A percentile compares a stretch with the other conserved stretches of the same genome.
Conservation (phyloP, 164 flowering plant genomes). For the Nelumbo lutea region DNA sequence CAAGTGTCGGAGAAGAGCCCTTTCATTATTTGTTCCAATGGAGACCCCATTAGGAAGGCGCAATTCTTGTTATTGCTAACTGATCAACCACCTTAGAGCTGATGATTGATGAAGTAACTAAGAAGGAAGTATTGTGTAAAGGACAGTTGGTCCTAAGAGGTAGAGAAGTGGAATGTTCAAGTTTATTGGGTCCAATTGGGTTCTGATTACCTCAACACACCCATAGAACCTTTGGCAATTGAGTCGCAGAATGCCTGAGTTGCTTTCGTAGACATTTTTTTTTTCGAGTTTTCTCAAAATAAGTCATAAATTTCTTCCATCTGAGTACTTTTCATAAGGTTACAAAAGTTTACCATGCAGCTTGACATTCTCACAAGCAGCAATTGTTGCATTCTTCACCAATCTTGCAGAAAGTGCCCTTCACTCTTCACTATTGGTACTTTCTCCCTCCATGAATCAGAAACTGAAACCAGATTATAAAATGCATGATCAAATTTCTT, state of each 20-base stretch:
- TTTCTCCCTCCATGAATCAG: conserved; percentile 3
- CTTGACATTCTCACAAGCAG: conserved; percentile 56
- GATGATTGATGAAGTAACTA: no score
- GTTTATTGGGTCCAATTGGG: no score
- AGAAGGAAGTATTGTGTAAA: no score
- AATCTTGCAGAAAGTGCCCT: conserved; percentile 63
- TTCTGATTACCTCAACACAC: no score
- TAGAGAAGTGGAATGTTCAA: no score
- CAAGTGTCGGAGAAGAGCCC: conserved; percentile 19
- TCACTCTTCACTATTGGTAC: conserved; percentile 57
- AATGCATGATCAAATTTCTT: neutral
- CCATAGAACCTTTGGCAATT: no score
- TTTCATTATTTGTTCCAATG: neutral
- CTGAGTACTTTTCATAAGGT: neutral
- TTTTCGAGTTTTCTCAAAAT: no score
- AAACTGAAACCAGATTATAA: neutral
- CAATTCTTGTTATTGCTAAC: no score
- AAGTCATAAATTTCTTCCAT: neutral
- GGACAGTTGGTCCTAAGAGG: no score
- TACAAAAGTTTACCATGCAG: conserved; percentile 35
- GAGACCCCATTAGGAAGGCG: neutral
- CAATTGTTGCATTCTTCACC: conserved; percentile 63
- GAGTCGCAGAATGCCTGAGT: no score
- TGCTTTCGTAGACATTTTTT: no score
- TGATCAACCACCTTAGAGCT: no score